Conservation (phyloP, 768 basidiomycete species). For the Trametes sanguinea region DNA sequence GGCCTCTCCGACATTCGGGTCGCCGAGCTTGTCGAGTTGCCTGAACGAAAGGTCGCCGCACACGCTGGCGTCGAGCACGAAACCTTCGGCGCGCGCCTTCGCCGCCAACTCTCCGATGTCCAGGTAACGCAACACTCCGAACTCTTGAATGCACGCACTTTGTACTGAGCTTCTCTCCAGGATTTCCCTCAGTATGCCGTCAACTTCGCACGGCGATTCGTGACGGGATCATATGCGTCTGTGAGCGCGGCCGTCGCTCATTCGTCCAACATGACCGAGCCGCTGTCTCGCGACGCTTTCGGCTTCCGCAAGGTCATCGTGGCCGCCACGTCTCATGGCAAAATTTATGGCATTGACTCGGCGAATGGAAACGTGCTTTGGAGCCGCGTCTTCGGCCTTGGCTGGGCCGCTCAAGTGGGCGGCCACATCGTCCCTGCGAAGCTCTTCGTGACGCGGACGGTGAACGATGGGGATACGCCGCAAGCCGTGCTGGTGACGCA, state of each 20-base stretch:
- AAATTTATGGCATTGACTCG: constrained; percentile 81
- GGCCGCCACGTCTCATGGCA: constrained; percentile 67
- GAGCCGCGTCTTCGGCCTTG: constrained; percentile 75
- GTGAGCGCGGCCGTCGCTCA: constrained; percentile 41
- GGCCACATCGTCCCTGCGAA: constrained; percentile 59
- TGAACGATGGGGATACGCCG: constrained; percentile 48
- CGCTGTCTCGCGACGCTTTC: constrained; percentile 71
- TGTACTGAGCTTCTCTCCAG: constrained; percentile 36
- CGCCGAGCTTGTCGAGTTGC: constrained; percentile 77
- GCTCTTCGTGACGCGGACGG: constrained; percentile 55
- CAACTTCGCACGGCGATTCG: constrained; percentile 70
- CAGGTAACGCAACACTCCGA: constrained; percentile 45
- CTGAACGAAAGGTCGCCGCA: constrained; percentile 51
- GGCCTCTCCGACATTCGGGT: constrained; percentile 62
- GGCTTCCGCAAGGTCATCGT: constrained; percentile 87
- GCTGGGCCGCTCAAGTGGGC: constrained; percentile 61
- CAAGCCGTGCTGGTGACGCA: constrained; percentile 67
- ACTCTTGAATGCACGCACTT: neutral
- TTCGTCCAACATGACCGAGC: constrained; percentile 36
- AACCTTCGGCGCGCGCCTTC: constrained; percentile 49
- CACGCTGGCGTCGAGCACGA: constrained; percentile 43
- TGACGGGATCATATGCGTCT: constrained; percentile 64
- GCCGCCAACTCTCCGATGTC: constrained; percentile 59
- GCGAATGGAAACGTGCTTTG: constrained; percentile 77
- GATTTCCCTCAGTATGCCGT: constrained; percentile 69